Evolutionary conservation across 2,329 filamentous ascomycete species (phyloP), one percentile per base, ranked within the genome.

Genomic region (Teratosphaeria epicoccoides): DNA sequence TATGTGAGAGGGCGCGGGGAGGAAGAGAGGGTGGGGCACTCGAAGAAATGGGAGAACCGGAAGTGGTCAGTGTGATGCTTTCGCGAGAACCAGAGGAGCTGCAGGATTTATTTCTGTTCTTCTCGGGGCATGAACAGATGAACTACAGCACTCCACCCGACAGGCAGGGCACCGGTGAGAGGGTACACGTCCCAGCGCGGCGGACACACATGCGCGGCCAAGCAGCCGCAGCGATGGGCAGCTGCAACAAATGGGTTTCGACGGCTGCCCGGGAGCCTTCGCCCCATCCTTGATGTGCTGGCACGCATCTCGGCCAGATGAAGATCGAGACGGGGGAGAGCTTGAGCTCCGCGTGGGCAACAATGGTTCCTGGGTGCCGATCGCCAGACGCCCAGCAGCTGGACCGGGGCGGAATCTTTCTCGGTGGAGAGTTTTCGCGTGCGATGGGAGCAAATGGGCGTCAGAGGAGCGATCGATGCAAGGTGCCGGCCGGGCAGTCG

Each of bases 251-350:
- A n/a, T n/a, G n/a, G 57, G 51, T 54, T 52, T 49, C 55, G 48
- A 58, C 58, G 56, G 55, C 57, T 60, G 58, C 58, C 55, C 56
- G 60, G 57, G 55, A 60, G 58, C 56, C 61, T 68, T 70, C 71
- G 51, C 68, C 70, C 71, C 71, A 71, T 72, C 47, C 66, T n/a
- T 87, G 87, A 89, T 94, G 88, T 85, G 88, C 78, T 94, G 88
- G 88, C 88, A 84, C 83, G 76, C 77, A 77, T 84, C 78, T 77
- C 82, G 80, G 80, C 87, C 87, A 91, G 84, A 58, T 56, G 60
- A 62, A 58, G 60, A 65, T 66, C 60, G 57, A 62, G 57, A 58
- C 58, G 59, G 55, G n/a, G 60, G 59, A 63, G 59, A 60, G 60
- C 59, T 57, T 56, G 58, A 62, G 63, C 61, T 62, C 58, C 54